Evolutionary conservation across 2,329 filamentous ascomycete genomes (phyloP).

Genomic region (Pseudogymnoascus sp.): DNA sequence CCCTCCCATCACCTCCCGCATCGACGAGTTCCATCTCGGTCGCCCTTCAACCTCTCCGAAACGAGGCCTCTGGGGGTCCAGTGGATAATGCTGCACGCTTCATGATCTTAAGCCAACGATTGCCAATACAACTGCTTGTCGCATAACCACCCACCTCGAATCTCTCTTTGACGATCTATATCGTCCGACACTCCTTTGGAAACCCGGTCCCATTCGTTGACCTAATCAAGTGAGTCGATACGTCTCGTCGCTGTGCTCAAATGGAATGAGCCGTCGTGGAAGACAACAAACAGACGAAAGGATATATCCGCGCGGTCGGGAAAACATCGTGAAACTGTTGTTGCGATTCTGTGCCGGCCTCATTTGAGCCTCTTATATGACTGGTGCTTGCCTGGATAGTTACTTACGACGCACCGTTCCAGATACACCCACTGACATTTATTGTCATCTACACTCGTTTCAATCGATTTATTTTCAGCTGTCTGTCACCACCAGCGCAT

Average conservation of each 20-base stretch:
- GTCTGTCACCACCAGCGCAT: not conserved
- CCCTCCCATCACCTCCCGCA: not conserved
- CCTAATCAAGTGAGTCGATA: conserved; percentile 22
- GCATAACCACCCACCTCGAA: not conserved
- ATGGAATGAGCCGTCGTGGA: conserved; percentile 4
- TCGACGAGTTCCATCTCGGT: conserved; percentile 1
- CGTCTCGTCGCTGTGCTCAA: conserved; percentile 11
- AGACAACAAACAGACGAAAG: not conserved
- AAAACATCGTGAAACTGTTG: not conserved
- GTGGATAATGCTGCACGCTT: conserved; percentile 7
- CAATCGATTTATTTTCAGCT: conserved; percentile 25
- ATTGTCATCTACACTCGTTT: conserved; percentile 53
- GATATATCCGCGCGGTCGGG: not conserved
- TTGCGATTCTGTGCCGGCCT: not conserved
- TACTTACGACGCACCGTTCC: conserved; percentile 15
- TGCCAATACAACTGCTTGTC: not conserved
- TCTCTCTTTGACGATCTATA: not conserved
- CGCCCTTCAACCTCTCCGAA: not conserved
- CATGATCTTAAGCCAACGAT: not conserved
- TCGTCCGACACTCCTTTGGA: conserved; percentile 27
- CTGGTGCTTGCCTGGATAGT: not conserved
- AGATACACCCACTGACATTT: conserved; percentile 31
- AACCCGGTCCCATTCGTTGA: conserved; percentile 20
- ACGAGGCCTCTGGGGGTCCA: not conserved
- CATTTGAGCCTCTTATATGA: not conserved